A percentile compares a stretch with the other conserved stretches of the same genome.
Evolutionary conservation across 2,329 filamentous ascomycete genomes (phyloP).

Genomic region (Colletotrichum godetiae): DNA sequence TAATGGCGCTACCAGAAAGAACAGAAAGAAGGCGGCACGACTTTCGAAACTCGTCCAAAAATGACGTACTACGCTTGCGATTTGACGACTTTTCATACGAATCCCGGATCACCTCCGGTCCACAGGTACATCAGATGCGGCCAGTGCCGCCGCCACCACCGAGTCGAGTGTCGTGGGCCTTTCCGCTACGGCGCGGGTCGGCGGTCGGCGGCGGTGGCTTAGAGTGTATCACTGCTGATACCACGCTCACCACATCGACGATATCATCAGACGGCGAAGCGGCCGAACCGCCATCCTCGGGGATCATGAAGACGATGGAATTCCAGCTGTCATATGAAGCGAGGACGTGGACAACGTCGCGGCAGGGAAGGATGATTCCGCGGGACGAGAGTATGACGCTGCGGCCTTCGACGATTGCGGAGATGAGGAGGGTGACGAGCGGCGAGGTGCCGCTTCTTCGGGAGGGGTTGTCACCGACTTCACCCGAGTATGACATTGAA

Average conservation of each 20-base stretch:
- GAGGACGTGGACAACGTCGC: conserved; percentile 3
- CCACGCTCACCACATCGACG: neutral
- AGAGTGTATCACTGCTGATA: neutral
- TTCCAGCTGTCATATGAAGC: conserved; percentile 25
- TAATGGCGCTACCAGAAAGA: neutral
- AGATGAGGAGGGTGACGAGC: conserved; percentile 7
- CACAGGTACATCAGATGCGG: neutral
- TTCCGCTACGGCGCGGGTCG: neutral
- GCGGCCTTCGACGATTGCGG: conserved; percentile 5
- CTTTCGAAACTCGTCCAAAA: neutral
- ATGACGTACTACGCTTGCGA: conserved; percentile 21
- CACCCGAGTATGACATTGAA: neutral
- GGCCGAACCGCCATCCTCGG: conserved; percentile 3
- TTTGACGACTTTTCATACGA: conserved; percentile 31
- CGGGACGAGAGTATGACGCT: neutral
- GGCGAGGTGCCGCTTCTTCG: neutral
- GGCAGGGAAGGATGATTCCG: neutral
- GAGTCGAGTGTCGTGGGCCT: conserved; percentile 12
- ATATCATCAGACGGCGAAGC: neutral
- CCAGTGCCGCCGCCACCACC: neutral
- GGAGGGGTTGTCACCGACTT: neutral
- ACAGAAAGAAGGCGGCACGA: neutral
- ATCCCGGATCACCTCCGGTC: conserved; percentile 22
- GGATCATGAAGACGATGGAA: conserved; percentile 34
- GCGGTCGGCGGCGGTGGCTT: neutral